These are phyloP conservation scores for Mortierella sp. DNA, from an alignment of 371 early-diverging fungal genomes.

Conservation along the genomic window DNA sequence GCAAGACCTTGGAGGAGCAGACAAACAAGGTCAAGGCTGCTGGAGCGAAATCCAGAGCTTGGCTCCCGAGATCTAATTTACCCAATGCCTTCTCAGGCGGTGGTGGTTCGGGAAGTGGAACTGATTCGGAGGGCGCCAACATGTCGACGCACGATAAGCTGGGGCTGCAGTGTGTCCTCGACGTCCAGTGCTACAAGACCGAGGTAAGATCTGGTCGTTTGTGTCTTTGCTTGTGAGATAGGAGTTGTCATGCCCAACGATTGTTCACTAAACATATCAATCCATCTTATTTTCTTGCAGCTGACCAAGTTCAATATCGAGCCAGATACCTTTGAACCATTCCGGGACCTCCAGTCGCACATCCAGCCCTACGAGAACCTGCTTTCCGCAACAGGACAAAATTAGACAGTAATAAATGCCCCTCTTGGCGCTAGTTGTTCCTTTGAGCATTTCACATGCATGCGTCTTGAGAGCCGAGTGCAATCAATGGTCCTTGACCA, in stretches of 20 bases:
- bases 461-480: not conserved
- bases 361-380: conserved; percentile 36
- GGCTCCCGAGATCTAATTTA: conserved; percentile 28
- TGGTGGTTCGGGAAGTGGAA: not conserved
- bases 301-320: conserved; percentile 39
- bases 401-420: conserved; percentile 13
- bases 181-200: conserved; percentile 64
- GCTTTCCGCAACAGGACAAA: conserved; percentile 11
- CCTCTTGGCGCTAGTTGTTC: not conserved
- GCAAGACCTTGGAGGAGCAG: conserved; percentile 18
- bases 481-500: not conserved
- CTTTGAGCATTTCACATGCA: not conserved
- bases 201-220: conserved; percentile 59
- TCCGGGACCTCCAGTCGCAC: conserved; percentile 28
- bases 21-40: conserved; percentile 34
- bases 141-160: conserved; percentile 67
- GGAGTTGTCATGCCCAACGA: not conserved
- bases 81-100: conserved; percentile 29
- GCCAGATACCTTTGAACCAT: conserved; percentile 47
- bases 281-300: conserved; percentile 8
- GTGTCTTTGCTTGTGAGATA: not conserved
- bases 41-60: conserved; percentile 1
- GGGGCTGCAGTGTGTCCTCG: conserved; percentile 69
- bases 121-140: conserved; percentile 26
- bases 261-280: not conserved